phyloP scores from a whole-genome alignment of 257 asterid genomes.

The Solanum habrochaites region DNA sequence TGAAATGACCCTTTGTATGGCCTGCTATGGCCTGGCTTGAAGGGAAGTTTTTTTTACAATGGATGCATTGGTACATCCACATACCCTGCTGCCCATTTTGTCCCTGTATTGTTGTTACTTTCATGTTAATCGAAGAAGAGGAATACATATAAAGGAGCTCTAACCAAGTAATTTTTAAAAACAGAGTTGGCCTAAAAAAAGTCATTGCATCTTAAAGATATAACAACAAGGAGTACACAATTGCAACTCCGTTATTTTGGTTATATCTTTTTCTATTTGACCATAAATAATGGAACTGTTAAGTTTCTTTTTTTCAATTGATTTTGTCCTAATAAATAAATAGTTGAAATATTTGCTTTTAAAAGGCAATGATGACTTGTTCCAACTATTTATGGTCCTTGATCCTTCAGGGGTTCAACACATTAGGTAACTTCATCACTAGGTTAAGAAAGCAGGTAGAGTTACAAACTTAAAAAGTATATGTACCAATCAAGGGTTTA shows the following conservation, averaged over 20 bases:
- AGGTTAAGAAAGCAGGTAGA: not conserved
- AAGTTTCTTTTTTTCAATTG: not conserved
- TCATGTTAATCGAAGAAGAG: not conserved
- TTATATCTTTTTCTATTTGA: not conserved
- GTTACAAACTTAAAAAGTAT: not conserved
- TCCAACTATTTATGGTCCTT: not conserved
- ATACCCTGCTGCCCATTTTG: not conserved
- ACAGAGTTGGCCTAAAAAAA: not conserved
- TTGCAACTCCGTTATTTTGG: not conserved
- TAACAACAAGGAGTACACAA: not conserved
- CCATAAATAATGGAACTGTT: not conserved
- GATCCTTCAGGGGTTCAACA: not conserved
- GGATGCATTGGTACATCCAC: not conserved
- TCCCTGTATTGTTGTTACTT: not conserved
- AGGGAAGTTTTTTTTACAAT: not conserved
- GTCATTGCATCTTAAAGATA: not conserved
- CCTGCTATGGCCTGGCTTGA: not conserved
- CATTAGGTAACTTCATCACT: not conserved
- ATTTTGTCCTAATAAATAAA: not conserved
- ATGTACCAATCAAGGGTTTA: not conserved
- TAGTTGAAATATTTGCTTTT: not conserved
- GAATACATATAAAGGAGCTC: not conserved
- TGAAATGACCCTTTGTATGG: not conserved
- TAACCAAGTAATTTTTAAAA: not conserved
- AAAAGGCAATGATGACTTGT: not conserved